phyloP scores from a whole-genome alignment of 371 early-diverging fungal genomes.

The Aphelidium insulamus region DNA sequence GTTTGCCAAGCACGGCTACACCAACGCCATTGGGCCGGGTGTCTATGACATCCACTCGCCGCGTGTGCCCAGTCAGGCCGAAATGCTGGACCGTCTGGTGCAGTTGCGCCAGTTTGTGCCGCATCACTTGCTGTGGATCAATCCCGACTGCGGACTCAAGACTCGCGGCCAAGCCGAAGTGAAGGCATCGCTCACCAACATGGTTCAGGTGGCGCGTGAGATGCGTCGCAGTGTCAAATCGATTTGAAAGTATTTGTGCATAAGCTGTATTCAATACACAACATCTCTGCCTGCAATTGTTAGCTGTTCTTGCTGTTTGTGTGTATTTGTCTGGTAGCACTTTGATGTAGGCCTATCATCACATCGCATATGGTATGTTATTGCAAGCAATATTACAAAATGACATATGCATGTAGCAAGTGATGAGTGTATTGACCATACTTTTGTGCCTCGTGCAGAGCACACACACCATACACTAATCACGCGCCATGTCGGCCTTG shows the following conservation, averaged over 20 bases:
- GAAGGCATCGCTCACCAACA: conserved; percentile 58
- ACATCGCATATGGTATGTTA: too few relatives aligned
- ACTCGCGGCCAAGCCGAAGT: conserved; percentile 86
- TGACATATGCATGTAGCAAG: too few relatives aligned
- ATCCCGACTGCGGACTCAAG: conserved; percentile 96
- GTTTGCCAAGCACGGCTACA: conserved; percentile 59
- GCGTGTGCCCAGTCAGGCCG: conserved; percentile 70
- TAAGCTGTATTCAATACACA: background rate
- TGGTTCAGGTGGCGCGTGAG: conserved; percentile 54
- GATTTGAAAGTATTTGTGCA: conserved; percentile 2
- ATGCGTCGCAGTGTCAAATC: conserved; percentile 22
- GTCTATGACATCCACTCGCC: conserved; percentile 91
- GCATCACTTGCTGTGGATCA: conserved; percentile 67
- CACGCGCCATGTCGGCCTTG: conserved; percentile 74
- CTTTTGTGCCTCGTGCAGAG: background rate
- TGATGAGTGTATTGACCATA: too few relatives aligned
- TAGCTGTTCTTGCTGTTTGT: too few relatives aligned
- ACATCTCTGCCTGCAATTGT: too few relatives aligned
- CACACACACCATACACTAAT: conserved; percentile 14
- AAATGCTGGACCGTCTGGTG: conserved; percentile 60
- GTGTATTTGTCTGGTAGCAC: too few relatives aligned
- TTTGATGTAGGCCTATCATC: too few relatives aligned
- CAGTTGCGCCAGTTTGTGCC: conserved; percentile 49
- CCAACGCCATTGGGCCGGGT: conserved; percentile 84
- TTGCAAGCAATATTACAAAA: too few relatives aligned